Conservation (phyloP, 2,329 filamentous ascomycete species). For the Fusarium sp. region DNA sequence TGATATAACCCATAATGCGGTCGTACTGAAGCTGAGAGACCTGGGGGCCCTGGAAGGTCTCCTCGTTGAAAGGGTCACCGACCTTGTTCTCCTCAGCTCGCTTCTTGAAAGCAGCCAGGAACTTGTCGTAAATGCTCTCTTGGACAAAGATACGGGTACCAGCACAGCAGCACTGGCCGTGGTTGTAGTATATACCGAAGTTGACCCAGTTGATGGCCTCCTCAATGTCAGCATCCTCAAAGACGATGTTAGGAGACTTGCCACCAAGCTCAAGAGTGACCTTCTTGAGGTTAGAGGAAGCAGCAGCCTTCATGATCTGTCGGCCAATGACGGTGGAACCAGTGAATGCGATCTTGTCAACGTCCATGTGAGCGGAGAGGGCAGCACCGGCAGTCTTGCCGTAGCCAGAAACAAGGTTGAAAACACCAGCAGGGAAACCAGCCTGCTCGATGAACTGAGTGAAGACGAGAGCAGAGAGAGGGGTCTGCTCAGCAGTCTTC, state of each 20-base stretch:
- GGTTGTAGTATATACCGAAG: slow-evolving; percentile 75
- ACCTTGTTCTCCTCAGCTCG: slow-evolving; percentile 80
- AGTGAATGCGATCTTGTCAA: slow-evolving; percentile 88
- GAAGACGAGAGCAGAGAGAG: slow-evolving; percentile 75
- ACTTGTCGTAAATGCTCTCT: slow-evolving; percentile 88
- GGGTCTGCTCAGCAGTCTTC: slow-evolving; percentile 83
- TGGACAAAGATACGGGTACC: slow-evolving; percentile 88
- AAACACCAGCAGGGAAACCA: slow-evolving; percentile 81
- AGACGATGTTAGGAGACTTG: slow-evolving; percentile 85
- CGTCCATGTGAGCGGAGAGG: slow-evolving; percentile 79
- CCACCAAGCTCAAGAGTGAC: slow-evolving; percentile 83
- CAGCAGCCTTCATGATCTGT: slow-evolving; percentile 83
- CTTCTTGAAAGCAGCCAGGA: slow-evolving; percentile 82
- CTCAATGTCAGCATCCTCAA: slow-evolving; percentile 81
- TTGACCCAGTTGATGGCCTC: slow-evolving; percentile 84
- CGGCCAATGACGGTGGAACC: slow-evolving; percentile 80
- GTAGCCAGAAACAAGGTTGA: slow-evolving; percentile 83
- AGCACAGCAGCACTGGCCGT: slow-evolving; percentile 77
- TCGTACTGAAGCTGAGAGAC: slow-evolving; percentile 88
- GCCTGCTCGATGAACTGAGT: slow-evolving; percentile 77
- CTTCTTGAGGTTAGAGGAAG: slow-evolving; percentile 83
- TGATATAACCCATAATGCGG: slow-evolving; percentile 86
- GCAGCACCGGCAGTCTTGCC: slow-evolving; percentile 83
- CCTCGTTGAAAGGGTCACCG: slow-evolving; percentile 81
- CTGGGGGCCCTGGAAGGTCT: slow-evolving; percentile 91